Percentiles rank a stretch among this genome's conserved stretches.
phyloP scores from a whole-genome alignment of 2,329 filamentous ascomycete species.

The Fusarium secorum region DNA sequence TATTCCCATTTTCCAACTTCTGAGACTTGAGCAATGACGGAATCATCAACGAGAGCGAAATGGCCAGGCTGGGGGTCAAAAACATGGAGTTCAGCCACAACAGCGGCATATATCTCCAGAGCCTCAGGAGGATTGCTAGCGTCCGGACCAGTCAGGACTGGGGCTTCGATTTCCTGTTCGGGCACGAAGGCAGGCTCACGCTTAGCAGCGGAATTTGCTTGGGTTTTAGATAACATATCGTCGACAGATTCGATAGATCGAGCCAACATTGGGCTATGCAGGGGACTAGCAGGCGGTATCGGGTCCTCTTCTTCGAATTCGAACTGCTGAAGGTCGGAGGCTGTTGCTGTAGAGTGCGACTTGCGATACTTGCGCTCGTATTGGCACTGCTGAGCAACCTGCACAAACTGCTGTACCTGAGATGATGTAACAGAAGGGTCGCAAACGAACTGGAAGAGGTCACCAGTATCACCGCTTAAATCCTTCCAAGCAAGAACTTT shows the following conservation, averaged over 20 bases:
- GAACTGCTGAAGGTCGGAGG: slow-evolving; percentile 82
- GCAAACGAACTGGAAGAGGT: slow-evolving; percentile 98
- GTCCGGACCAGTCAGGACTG: slow-evolving; percentile 34
- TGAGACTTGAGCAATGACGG: slow-evolving; percentile 79
- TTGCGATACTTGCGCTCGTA: slow-evolving; percentile 96
- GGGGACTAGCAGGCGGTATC: slow-evolving; percentile 69
- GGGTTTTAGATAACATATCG: slow-evolving; percentile 60
- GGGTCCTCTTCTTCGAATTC: slow-evolving; percentile 73
- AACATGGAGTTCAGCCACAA: slow-evolving; percentile 86
- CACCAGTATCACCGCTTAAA: slow-evolving; percentile 88
- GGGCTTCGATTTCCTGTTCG: slow-evolving; percentile 45
- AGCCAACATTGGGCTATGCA: slow-evolving; percentile 64
- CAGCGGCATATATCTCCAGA: slow-evolving; percentile 75
- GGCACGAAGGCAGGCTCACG: slow-evolving; percentile 48
- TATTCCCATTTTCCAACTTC: slow-evolving; percentile 94
- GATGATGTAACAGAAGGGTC: slow-evolving; percentile 74
- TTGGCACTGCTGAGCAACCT: slow-evolving; percentile 88
- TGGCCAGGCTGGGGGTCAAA: slow-evolving; percentile 90
- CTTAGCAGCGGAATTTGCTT: slow-evolving; percentile 58
- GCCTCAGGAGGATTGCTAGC: slow-evolving; percentile 66
- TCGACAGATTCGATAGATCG: slow-evolving; percentile 65
- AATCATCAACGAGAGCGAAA: slow-evolving; percentile 80
- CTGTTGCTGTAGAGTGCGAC: slow-evolving; percentile 79
- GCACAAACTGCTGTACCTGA: slow-evolving; percentile 81
- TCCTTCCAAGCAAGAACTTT: slow-evolving; percentile 95